These are phyloP conservation scores for Penicillium parvum DNA, from an alignment of 495 filamentous ascomycete species.

Conservation along the genomic window DNA sequence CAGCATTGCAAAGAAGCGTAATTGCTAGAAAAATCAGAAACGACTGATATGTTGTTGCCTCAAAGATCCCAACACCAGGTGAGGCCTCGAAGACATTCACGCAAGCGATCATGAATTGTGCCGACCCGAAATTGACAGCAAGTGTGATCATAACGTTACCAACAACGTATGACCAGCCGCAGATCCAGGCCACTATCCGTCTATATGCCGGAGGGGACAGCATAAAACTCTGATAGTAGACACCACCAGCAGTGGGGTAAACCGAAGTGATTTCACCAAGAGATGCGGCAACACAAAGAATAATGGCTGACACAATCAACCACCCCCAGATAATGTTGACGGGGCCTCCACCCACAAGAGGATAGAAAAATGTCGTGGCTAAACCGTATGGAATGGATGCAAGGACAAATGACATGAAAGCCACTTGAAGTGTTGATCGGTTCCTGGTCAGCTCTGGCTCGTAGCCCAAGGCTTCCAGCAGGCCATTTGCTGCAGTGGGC, in stretches of 20 bases:
- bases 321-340: slow-evolving; percentile 62
- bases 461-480: slow-evolving; percentile 44
- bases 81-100: slow-evolving; percentile 33
- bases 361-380: slow-evolving; percentile 59
- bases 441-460: slow-evolving; percentile 50
- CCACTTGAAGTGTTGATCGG: slow-evolving; percentile 39
- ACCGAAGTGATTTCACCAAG: slow-evolving; percentile 64
- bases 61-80: slow-evolving; percentile 26
- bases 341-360: slow-evolving; percentile 54
- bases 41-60: slow-evolving; percentile 34
- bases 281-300: slow-evolving; percentile 58
- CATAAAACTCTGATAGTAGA: slow-evolving; percentile 66
- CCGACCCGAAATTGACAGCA: slow-evolving; percentile 29
- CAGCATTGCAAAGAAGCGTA: slow-evolving; percentile 37
- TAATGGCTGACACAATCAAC: slow-evolving; percentile 58
- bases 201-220: slow-evolving; percentile 44
- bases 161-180: slow-evolving; percentile 64
- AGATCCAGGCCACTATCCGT: slow-evolving; percentile 56
- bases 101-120: slow-evolving; percentile 22
- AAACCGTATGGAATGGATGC: slow-evolving; percentile 56
- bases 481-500: slow-evolving; percentile 15
- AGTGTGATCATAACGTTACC: slow-evolving; percentile 54
- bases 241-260: slow-evolving; percentile 58
- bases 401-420: slow-evolving; percentile 40
- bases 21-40: slow-evolving; percentile 55